phyloP scores from a whole-genome alignment of 805 yeast genomes.

The Candida coleopterorum region DNA sequence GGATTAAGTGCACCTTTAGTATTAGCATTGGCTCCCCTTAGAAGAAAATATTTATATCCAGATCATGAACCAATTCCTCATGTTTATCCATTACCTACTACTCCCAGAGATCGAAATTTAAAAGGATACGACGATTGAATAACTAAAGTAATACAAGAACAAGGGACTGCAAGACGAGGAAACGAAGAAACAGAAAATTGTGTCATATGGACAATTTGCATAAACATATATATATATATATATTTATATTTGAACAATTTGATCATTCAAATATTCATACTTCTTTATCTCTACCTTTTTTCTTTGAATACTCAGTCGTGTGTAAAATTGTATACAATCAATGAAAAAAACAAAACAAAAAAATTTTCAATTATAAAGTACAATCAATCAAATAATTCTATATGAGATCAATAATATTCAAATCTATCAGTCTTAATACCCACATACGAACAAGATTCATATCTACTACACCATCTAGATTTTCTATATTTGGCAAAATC shows the following conservation, averaged over 20 bases:
- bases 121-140: conserved; percentile 44
- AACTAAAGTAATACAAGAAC: neutral
- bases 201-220: too few species aligned
- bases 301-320: too few species aligned
- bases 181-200: too few species aligned
- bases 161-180: neutral
- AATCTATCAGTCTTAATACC: neutral
- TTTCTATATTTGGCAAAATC: conserved; percentile 3
- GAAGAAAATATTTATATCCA: conserved; percentile 61
- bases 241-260: too few species aligned
- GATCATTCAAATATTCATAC: neutral
- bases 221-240: too few species aligned
- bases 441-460: conserved; percentile 1
- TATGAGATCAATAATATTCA: conserved; percentile 2
- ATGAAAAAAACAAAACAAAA: too few species aligned
- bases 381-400: too few species aligned
- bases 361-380: neutral
- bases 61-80: conserved; percentile 65
- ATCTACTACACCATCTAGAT: neutral
- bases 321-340: too few species aligned
- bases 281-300: too few species aligned
- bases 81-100: conserved; percentile 53
- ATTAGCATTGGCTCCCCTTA: conserved; percentile 57
- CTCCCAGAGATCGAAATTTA: conserved; percentile 46
- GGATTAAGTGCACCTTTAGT: conserved; percentile 68